Evolutionary conservation across 2,329 filamentous ascomycete genomes (phyloP), one percentile per base, ranked within the genome.

Genomic region (Colletotrichum brevisporum): DNA sequence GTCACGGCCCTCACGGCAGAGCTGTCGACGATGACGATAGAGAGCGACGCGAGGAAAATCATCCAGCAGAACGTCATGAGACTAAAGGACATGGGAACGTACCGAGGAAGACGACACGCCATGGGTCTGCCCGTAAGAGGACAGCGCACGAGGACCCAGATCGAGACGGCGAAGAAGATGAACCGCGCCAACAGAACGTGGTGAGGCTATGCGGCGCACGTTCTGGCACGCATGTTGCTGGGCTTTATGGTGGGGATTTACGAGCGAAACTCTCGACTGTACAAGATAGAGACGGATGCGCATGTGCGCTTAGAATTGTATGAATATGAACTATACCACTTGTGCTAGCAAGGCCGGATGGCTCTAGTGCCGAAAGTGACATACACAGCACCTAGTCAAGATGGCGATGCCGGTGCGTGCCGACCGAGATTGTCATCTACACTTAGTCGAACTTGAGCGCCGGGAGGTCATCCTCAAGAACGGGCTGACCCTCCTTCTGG

Each of bases 101-200:
- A 97, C 78, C 86, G 96, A 61, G 96, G 96, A 73, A 91, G 93
- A 79, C 86, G 96, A 73, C 96, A 99, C 84, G 95, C 95, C 66
- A 95, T 98, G 92, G 90, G 91, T 70, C 82, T 98, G 83, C 96
- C 96, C 4, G 95, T 96, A 62, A 89, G 96, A 74, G 96, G 96
- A 74, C 96, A 99, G 83, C 89, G 88, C 75, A 98, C 96, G 69
- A 91, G 93, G 78, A 93, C 85, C 78, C 95, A 92, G 80, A 91
- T 86, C 72, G 77, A 82, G 71, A 90, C 85, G 27, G 85, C 89
- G 54, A 87, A 84, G 79, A 91, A 86, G 77, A 81, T 92, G 78
- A 92, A 92, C 79, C 82, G 77, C 71, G 76, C 90, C 50, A 84
- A 90, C 71, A 83, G 87, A 68, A 74, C 72, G 61, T 80, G 81